A percentile compares a stretch with the other conserved stretches of the same genome.
phyloP scores from a whole-genome alignment of 108 stramenopile species.

The Nitzschia sp. region DNA sequence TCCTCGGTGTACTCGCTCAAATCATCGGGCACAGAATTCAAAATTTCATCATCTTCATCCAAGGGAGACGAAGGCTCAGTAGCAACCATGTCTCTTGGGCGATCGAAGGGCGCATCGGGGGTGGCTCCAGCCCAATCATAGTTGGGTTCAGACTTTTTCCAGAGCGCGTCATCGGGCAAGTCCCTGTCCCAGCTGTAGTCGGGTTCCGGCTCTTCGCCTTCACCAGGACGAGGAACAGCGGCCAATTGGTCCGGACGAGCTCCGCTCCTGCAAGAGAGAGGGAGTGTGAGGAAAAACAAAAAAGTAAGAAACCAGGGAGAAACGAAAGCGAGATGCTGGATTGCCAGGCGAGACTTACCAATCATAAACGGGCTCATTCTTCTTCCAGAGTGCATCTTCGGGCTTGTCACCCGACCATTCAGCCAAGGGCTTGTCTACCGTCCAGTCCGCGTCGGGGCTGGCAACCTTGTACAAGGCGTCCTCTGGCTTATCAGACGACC shows the following conservation, averaged over 20 bases:
- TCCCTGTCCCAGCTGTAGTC: slow-evolving; percentile 23
- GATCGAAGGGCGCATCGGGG: slow-evolving; percentile 32
- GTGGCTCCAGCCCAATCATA: slow-evolving; percentile 42
- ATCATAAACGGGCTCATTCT: slow-evolving; percentile 32
- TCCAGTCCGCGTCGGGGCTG: slow-evolving; percentile 20
- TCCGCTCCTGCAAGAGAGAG: too few species aligned
- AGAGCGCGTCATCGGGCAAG: slow-evolving; percentile 19
- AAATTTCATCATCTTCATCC: slow-evolving; percentile 20
- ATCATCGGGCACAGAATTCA: slow-evolving; percentile 12
- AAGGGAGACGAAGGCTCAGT: slow-evolving; percentile 14
- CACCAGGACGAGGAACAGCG: slow-evolving; percentile 20
- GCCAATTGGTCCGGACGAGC: slow-evolving; percentile 6
- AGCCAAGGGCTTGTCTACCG: slow-evolving; percentile 10
- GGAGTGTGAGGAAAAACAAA: too few species aligned
- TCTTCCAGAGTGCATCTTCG: slow-evolving; percentile 21
- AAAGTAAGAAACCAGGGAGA: too few species aligned
- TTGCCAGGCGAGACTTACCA: too few species aligned
- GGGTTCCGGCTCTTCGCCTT: slow-evolving; percentile 23
- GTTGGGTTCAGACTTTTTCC: slow-evolving; percentile 28
- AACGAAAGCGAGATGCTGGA: too few species aligned
- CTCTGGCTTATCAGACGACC: slow-evolving; percentile 16
- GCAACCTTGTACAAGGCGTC: not conserved
- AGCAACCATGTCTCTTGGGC: slow-evolving; percentile 17
- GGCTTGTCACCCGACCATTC: slow-evolving; percentile 19
- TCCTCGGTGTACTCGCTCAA: slow-evolving; percentile 30